Evolutionary conservation across 179 eudicot species (phyloP), one percentile per base, ranked within the genome.

Genomic region (Pouteria campechiana): DNA sequence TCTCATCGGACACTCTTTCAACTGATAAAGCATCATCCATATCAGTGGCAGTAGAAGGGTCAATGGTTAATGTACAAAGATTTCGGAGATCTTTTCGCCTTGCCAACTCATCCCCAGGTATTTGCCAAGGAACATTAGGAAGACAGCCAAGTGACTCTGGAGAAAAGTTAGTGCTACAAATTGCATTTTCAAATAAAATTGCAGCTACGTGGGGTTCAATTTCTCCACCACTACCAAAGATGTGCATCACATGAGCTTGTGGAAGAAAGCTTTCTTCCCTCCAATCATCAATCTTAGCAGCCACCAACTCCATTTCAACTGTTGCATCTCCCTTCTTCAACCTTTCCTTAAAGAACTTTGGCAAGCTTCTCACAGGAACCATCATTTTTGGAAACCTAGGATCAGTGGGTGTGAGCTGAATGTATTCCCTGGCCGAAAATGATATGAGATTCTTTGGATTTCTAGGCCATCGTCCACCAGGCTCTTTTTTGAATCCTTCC

Each of bases 1-100:
- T 42, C 21, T 73, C 82, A 59, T 39, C 44, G 16, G 81, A 50
- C 36, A 79, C 20, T 67, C 40, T 85, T 60, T 85, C 83, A 34
- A 86, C 62, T 13, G 98, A 90, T 20, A 90, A 61, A 11, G 95
- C 98, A 64, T 90, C 98, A 64, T 90, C 98, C 21, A 86, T 81
- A 68, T 90, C 95, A 10, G 87, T 72, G 25, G 98, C 95, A 46
- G 80, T 69, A 25, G 84, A 47, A 38, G 98, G 93, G 60, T 90
- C 98, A 34, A 90, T 86, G 7, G 98, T 79, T 65, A 86, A 79
- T n/a, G 76, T 48, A 52, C 98, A 90, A 23, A 70, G 47, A 42
- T 79, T 71, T 63, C 98, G 78, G 31, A 86, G 53, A 62, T 90
- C 98, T 55, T 60, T 74, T 54, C 98, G 65, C 17, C 23, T 42